Evolutionary conservation across 1,284 basidiomycete genomes (phyloP).

Genomic region (Leccinum brunneo-olivaceum): DNA sequence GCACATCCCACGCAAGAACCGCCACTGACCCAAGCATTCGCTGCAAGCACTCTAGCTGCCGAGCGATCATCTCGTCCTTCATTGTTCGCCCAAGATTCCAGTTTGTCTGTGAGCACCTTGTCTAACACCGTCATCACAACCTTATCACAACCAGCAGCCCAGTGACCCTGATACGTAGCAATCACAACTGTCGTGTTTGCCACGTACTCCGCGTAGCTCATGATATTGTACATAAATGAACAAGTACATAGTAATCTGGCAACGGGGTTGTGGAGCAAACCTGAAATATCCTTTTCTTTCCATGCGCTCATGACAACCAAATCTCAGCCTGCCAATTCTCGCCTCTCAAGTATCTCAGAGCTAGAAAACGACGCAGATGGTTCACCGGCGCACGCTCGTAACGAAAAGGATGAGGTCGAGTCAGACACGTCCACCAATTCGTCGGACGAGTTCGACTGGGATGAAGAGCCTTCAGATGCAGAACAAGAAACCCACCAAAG

Average conservation of each 20-base stretch:
- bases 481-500: conserved; percentile 16
- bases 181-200: too few species aligned
- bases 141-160: too few species aligned
- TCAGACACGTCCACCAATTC: conserved; percentile 55
- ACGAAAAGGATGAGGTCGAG: conserved; percentile 25
- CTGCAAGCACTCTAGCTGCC: conserved; percentile 29
- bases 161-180: too few species aligned
- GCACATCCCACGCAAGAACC: conserved; percentile 7
- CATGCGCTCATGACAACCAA: conserved; percentile 18
- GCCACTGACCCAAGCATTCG: conserved; percentile 38
- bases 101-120: conserved; percentile 11
- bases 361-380: too few species aligned
- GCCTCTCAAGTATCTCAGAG: too few species aligned
- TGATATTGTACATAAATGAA: conserved; percentile 4
- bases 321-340: conserved; percentile 3
- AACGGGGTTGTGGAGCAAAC: conserved; percentile 9
- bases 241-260: too few species aligned
- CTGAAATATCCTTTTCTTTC: neutral
- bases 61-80: too few species aligned
- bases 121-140: neutral
- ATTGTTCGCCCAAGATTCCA: neutral
- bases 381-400: conserved; percentile 2
- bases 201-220: too few species aligned
- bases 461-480: conserved; percentile 39
- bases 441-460: conserved; percentile 72